Evolutionary conservation across 2,329 filamentous ascomycete genomes (phyloP), one percentile per base, ranked within the genome.

Genomic region (Sphaerulina vaccinii): DNA sequence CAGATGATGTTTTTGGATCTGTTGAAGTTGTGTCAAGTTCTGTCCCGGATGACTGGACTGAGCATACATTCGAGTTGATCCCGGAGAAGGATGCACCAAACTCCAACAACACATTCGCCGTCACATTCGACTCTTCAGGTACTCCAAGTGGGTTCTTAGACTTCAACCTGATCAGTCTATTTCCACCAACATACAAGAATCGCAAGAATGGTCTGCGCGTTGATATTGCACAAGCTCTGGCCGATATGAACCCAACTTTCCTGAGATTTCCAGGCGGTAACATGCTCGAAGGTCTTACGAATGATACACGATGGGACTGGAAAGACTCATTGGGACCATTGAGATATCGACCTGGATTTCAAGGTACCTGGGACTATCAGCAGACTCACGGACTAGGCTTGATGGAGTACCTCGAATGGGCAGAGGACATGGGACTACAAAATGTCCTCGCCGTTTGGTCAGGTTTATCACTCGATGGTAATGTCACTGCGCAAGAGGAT

Each of bases 191-290:
- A 1, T 81, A 76, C 71, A 79, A 79, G 45, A 62, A 73, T 54
- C 70, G 77, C 15, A 71, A 72, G 46, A 80, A 81, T 59, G 78
- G 78, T 15, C 64, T 79, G 36, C 70, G 77, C 7, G 66, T 72
- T 29, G 78, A 80, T 50, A 67, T 80, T 38, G 76, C 75, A 41
- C 69, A 80, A 52, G 56, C 63, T 5, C 59, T 61, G 56, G 63
- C 54, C 13, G 65, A 56, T 1, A 56, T 68, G 29, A 66, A 67
- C 37, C 64, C 63, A 13, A 57, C 53, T 0, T 79, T 86, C 59
- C 74, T 87, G 38, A 77, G 85, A 13, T 79, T 86, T 52, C 84
- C 84, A 0, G 85, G 85, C 5, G 84, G 80, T 71, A 75, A 76
- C 35, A 76, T 82, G 65, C 74, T 83, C 49, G 70, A 73, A 47